phyloP scores from a whole-genome alignment of 495 filamentous ascomycete genomes.

The Penicillium odoratum region DNA sequence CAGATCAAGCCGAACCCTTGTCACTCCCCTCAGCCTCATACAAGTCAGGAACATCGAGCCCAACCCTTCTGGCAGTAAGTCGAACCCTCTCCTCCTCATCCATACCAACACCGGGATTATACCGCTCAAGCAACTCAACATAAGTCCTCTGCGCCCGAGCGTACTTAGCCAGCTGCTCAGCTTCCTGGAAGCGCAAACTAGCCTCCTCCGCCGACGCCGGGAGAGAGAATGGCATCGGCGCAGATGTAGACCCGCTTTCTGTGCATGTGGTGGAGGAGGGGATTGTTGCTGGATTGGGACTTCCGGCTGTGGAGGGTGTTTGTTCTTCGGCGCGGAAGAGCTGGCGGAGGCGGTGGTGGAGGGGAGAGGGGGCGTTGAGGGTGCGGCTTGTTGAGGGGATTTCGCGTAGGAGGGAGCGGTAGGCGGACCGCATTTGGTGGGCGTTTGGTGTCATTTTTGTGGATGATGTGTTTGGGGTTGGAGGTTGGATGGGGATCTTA shows the following conservation, averaged over 20 bases:
- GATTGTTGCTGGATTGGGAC: neutral
- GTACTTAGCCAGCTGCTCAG: conserved; percentile 77
- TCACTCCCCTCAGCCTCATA: conserved; percentile 22
- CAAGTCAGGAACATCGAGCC: conserved; percentile 73
- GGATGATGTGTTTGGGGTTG: conserved; percentile 6
- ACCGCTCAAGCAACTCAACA: conserved; percentile 75
- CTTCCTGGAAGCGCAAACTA: conserved; percentile 51
- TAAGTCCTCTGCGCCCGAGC: conserved; percentile 81
- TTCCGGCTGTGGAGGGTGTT: conserved; percentile 16
- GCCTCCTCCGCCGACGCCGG: conserved; percentile 16
- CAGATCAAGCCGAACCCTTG: neutral
- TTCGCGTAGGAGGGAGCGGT: conserved; percentile 88
- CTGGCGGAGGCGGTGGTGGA: conserved; percentile 60
- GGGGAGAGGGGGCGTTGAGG: conserved; percentile 55
- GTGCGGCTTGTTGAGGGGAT: conserved; percentile 63
- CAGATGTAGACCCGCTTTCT: conserved; percentile 3
- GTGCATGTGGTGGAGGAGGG: conserved; percentile 17
- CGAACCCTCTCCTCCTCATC: conserved; percentile 81
- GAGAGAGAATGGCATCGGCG: conserved; percentile 17
- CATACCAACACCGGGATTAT: conserved; percentile 87
- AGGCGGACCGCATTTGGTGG: conserved; percentile 69
- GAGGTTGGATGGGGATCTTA: neutral
- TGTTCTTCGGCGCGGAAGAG: conserved; percentile 36
- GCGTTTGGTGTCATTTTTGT: conserved; percentile 27
- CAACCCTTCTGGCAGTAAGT: conserved; percentile 82